phyloP scores from a whole-genome alignment of 73 alveolate species.

The Paramecium bursaria region DNA sequence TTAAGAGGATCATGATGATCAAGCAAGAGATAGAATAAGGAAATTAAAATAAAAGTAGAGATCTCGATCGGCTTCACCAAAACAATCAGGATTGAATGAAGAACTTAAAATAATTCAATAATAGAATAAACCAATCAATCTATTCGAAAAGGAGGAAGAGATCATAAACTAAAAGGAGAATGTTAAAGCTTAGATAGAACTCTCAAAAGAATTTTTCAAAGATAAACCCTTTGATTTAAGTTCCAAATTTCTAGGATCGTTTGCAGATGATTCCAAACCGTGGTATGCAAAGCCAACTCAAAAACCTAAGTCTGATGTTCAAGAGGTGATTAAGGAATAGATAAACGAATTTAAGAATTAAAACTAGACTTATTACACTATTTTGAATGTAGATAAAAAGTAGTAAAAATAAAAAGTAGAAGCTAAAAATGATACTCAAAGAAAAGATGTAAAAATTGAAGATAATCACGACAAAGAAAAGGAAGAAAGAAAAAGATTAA shows the following conservation, averaged over 20 bases:
- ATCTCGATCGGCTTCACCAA: not conserved
- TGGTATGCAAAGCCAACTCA: slow-evolving; percentile 25
- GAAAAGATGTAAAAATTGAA: not conserved
- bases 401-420: not conserved
- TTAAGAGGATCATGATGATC: not conserved
- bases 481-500: slow-evolving; percentile 2
- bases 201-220: slow-evolving; percentile 42
- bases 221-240: slow-evolving; percentile 57
- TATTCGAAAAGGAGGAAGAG: slow-evolving; percentile 37
- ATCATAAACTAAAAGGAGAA: not conserved
- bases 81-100: not conserved
- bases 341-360: not conserved
- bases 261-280: slow-evolving; percentile 37
- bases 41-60: not conserved
- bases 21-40: slow-evolving; percentile 12
- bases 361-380: not conserved
- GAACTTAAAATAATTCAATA: slow-evolving; percentile 25
- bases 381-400: slow-evolving; percentile 4
- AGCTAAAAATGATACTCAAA: not conserved
- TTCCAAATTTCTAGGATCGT: slow-evolving; percentile 42
- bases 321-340: not conserved
- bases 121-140: not conserved
- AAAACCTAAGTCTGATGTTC: not conserved
- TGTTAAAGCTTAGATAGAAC: not conserved
- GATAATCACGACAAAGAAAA: not conserved